Base-by-base conservation (phyloP, 805 yeast species). In the Aciculoconidium aculeatum region DNA sequence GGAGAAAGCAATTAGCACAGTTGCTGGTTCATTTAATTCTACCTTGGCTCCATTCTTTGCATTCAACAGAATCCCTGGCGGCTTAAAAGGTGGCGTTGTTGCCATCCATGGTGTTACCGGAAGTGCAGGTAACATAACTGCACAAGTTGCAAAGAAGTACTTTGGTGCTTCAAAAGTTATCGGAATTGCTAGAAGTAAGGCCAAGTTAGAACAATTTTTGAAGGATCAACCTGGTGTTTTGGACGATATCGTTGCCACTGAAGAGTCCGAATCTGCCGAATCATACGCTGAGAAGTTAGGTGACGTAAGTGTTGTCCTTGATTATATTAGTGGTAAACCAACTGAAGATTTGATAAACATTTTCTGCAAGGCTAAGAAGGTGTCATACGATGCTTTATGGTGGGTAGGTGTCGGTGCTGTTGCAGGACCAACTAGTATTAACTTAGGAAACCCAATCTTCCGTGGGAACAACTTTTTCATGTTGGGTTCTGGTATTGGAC, bases 401-500 rank as follows among this genome's bases (percentile, higher is more conserved):
- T 37, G 38, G 37, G 25, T 37, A 11, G 36, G 18, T 14, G 29
- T 37, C 8, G 41, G 41, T n/a, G 19, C 25, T 13, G 21, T 32
- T 6, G 34, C 34, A 11, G 41, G 41, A 6, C 23, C 25, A 6
- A 26, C 34, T 8, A 26, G 16, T 2, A 11, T 34, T 7, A 19
- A 11, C 11, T 25, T 37, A 6, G 11, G 23, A n/a, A 27, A 28
- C n/a, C 28, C 30, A 1, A 9, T 26, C 10, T 31, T 37, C 29
- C 25, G 41, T 14, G 20, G 30, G 11, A 32, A 22, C 26, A 37
- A 37, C 26, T 23, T 37, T 16, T 18, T 16, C 21, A 15, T 37
- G 9, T 23, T 34, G 23, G 41, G 41, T 11, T 31, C 36, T 11
- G 41, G 41, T 1, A 9, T 37, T n/a, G 41, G 41, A 0, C 41